Conservation (phyloP, 2,329 filamentous ascomycete genomes). For the Aspergillus glaucus region DNA sequence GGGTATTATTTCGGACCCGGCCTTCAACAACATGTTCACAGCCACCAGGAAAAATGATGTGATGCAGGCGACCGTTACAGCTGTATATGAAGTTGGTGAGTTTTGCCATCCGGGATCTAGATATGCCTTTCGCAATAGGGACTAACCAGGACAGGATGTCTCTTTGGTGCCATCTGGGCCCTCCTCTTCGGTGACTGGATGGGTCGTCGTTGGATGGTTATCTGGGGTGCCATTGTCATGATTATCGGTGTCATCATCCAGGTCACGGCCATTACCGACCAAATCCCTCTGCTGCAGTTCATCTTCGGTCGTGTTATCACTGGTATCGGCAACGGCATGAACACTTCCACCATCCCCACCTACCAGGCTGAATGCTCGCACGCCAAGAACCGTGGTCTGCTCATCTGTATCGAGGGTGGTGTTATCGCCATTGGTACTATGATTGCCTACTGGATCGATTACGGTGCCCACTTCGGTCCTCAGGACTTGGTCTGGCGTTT, state of each 20-base stretch:
- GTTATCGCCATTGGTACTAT: slow-evolving; percentile 18
- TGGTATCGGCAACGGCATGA: slow-evolving; percentile 46
- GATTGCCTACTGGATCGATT: slow-evolving; percentile 43
- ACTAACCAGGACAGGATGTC: neutral
- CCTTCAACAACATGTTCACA: neutral
- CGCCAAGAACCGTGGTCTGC: neutral
- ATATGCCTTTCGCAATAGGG: neutral
- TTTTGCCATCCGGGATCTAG: neutral
- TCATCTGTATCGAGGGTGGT: slow-evolving; percentile 1
- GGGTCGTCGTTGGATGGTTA: slow-evolving; percentile 1
- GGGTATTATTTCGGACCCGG: slow-evolving; percentile 1
- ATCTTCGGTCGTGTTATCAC: slow-evolving; percentile 43
- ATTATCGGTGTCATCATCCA: slow-evolving; percentile 1
- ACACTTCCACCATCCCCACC: slow-evolving; percentile 43
- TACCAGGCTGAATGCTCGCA: slow-evolving; percentile 37
- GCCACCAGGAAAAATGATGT: neutral
- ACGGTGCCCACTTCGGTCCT: slow-evolving; percentile 22
- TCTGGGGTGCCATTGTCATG: neutral
- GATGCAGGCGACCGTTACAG: slow-evolving; percentile 1
- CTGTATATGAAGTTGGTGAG: neutral
- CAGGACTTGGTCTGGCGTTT: slow-evolving; percentile 36
- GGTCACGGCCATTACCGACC: neutral
- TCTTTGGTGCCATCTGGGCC: neutral
- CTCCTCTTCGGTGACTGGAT: neutral
- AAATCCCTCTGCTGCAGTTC: slow-evolving; percentile 33